Conservation (phyloP, 2,329 filamentous ascomycete genomes). For the Sordariomycetes sp. region DNA sequence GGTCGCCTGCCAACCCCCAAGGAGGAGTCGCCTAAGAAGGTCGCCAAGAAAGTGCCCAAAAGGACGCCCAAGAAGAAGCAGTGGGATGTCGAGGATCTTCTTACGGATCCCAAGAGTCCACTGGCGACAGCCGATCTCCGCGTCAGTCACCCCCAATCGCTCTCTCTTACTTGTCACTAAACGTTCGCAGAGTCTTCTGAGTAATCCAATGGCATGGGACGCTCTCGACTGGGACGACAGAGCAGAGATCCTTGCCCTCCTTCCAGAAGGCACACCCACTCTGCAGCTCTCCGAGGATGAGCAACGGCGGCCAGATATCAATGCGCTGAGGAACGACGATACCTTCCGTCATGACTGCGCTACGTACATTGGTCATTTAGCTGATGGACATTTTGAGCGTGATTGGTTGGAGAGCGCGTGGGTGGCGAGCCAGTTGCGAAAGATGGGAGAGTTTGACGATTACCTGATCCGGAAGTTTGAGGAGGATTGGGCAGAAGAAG, state of each 20-base stretch:
- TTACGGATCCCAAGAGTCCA: slow-evolving; percentile 26
- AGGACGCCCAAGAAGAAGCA: slow-evolving; percentile 16
- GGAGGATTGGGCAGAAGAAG: slow-evolving; percentile 34
- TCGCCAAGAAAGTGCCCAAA: background rate
- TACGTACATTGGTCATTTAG: slow-evolving; percentile 34
- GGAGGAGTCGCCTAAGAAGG: background rate
- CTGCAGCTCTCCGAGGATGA: slow-evolving; percentile 20
- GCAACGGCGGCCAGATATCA: slow-evolving; percentile 26
- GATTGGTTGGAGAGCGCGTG: slow-evolving; percentile 44
- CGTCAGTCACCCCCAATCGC: slow-evolving; percentile 12
- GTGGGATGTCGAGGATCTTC: slow-evolving; percentile 24
- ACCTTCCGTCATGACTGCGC: slow-evolving; percentile 37
- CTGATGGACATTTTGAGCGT: slow-evolving; percentile 38
- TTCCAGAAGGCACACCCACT: slow-evolving; percentile 28
- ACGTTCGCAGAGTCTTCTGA: slow-evolving; percentile 20
- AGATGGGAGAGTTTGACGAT: slow-evolving; percentile 39
- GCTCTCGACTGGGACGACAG: slow-evolving; percentile 21
- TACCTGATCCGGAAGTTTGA: slow-evolving; percentile 34
- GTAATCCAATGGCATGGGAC: slow-evolving; percentile 28
- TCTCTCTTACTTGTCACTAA: background rate
- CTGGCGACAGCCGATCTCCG: slow-evolving; percentile 26
- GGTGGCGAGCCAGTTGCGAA: slow-evolving; percentile 38
- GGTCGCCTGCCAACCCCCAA: no score
- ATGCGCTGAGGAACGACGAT: slow-evolving; percentile 33
- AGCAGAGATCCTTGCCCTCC: slow-evolving; percentile 25